Base-by-base conservation (phyloP, 1,139 yeast genomes). In the Casaregolazyma suthepensis region DNA sequence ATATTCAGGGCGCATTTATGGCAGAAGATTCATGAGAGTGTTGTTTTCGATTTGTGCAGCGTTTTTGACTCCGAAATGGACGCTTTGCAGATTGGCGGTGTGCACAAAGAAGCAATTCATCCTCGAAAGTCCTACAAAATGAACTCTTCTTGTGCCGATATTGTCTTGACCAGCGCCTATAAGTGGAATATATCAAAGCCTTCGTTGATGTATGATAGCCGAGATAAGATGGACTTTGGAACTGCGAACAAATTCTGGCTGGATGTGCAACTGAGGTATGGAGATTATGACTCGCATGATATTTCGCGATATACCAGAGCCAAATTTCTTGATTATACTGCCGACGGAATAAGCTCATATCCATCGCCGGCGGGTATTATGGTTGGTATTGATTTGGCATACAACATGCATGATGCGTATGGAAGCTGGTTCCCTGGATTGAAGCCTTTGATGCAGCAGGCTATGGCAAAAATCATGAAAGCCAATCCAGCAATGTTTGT, bases 361-460 rank as follows among this genome's bases (percentile, higher is more conserved):
- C 99, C 99, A 2, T 85, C 96, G 0, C 91, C 96, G 1, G 88
- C 96, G 0, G 99, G 99, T 58, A 77, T 88, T 3, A 81, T 93
- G 77, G 79, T 94, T 51, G 96, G 95, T 29, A 79, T 94, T 59
- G 99, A 94, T 70, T 75, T 94, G 62, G 96, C 99, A 0, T 94
- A 94, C 69, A 93, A 93, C 68, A 87, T 90, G 85, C 90, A 88
- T 66, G 97, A 90, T 69, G 93, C 96, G 0, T 94, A 89, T 69
- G 99, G 99, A 38, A 90, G 89, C 63, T 94, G 99, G 98, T 87
- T 93, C 73, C 93, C 95, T 3, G 98, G 98, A 0, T 73, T 93
- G 68, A 94, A 94, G 67, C 89, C 91, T 3, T 75, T 94, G 64
- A 76, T 93, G 74, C 96, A 87, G 65, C 89, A 85, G 65, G 96